These are phyloP conservation scores for Microdochium nivale DNA, from an alignment of 2,329 filamentous ascomycete genomes.

Conservation along the genomic window DNA sequence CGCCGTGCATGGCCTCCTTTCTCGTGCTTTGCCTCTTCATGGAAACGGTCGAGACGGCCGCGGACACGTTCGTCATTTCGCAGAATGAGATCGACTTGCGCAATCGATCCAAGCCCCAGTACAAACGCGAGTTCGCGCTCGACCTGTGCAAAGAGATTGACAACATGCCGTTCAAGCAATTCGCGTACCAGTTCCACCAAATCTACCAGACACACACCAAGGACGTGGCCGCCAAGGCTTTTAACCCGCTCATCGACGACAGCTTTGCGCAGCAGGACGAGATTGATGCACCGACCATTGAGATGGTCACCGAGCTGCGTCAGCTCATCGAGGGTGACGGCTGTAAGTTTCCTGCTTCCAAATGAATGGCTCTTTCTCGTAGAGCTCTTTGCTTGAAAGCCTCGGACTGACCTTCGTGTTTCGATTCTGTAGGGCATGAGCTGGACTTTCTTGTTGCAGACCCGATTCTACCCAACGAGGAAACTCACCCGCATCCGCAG, in stretches of 20 bases:
- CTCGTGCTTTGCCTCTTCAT: slow-evolving; percentile 49
- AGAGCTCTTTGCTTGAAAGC: neutral
- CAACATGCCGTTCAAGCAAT: slow-evolving; percentile 51
- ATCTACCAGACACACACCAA: slow-evolving; percentile 48
- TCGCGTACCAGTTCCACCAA: slow-evolving; percentile 51
- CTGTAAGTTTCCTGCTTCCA: slow-evolving; percentile 31
- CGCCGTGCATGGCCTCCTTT: slow-evolving; percentile 47
- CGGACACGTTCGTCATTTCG: slow-evolving; percentile 41
- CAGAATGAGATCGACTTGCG: slow-evolving; percentile 40
- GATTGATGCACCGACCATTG: slow-evolving; percentile 34
- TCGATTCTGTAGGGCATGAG: slow-evolving; percentile 22
- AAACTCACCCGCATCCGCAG: slow-evolving; percentile 35
- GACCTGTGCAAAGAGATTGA: slow-evolving; percentile 41
- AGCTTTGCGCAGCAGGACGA: slow-evolving; percentile 31
- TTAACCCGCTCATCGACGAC: slow-evolving; percentile 45
- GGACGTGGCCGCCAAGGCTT: slow-evolving; percentile 38
- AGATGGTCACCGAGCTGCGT: slow-evolving; percentile 36
- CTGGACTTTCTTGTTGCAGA: slow-evolving; percentile 36
- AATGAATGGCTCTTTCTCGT: neutral
- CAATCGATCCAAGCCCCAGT: slow-evolving; percentile 25
- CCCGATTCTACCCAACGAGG: slow-evolving; percentile 34
- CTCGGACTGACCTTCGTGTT: slow-evolving; percentile 6
- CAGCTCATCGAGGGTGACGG: slow-evolving; percentile 31
- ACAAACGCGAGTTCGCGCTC: slow-evolving; percentile 34
- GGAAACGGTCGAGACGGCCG: slow-evolving; percentile 45